Evolutionary conservation across 2,329 filamentous ascomycete species (phyloP).

Genomic region (Diplodia sapinea): DNA sequence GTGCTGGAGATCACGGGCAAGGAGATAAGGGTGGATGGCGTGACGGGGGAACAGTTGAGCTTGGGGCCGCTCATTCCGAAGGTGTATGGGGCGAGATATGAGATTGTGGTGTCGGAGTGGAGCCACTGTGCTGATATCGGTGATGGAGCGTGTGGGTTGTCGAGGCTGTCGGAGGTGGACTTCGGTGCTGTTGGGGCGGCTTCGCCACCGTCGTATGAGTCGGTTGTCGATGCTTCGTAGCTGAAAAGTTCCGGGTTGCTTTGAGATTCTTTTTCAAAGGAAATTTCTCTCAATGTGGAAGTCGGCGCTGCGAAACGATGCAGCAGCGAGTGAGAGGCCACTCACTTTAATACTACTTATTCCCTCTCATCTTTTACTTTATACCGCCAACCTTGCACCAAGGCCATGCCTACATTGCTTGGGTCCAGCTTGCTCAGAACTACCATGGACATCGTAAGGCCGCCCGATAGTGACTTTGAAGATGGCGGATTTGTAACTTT

Average conservation of each 20-base stretch:
- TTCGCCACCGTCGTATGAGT: not conserved
- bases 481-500: not conserved
- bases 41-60: not conserved
- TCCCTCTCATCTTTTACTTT: too few species aligned
- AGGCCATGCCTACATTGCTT: too few species aligned
- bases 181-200: not conserved
- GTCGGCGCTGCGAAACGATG: too few species aligned
- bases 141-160: not conserved
- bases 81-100: not conserved
- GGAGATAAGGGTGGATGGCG: not conserved
- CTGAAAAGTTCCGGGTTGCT: too few species aligned
- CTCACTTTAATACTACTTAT: too few species aligned
- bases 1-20: not conserved
- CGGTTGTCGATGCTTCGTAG: not conserved
- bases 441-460: not conserved
- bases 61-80: not conserved
- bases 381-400: too few species aligned
- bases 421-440: too few species aligned
- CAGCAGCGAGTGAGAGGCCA: too few species aligned
- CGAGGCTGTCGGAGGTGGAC: not conserved
- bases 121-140: not conserved
- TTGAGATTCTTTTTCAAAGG: too few species aligned
- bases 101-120: not conserved
- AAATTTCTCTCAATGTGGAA: too few species aligned
- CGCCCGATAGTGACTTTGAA: not conserved